phyloP scores from a whole-genome alignment of 768 basidiomycete species.

The Pleurotus salmoneostramineus region DNA sequence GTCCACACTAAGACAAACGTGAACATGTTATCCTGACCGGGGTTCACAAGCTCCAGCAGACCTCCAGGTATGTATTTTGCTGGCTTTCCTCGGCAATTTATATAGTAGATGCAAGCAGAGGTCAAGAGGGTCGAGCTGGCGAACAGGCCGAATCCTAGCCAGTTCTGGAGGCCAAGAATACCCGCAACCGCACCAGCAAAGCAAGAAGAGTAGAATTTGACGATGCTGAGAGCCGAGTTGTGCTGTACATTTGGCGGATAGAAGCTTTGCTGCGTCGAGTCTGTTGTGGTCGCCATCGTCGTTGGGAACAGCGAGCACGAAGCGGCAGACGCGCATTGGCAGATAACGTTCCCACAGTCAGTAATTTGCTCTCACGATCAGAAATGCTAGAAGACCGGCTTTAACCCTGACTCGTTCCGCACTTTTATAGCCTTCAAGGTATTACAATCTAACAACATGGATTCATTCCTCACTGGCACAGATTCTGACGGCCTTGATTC shows the following conservation, averaged over 20 bases:
- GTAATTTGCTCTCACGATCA: constrained; percentile 5
- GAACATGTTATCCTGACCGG: constrained; percentile 88
- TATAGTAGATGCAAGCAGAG: constrained; percentile 54
- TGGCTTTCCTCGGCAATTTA: constrained; percentile 72
- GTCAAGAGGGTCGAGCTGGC: constrained; percentile 62
- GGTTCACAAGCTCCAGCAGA: constrained; percentile 65
- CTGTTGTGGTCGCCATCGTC: constrained; percentile 44
- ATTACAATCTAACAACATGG: background rate
- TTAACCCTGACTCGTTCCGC: background rate
- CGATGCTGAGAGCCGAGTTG: constrained; percentile 56
- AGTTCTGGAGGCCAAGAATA: constrained; percentile 85
- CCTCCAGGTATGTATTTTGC: constrained; percentile 62
- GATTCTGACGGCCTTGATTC: constrained; percentile 22
- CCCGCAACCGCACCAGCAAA: constrained; percentile 88
- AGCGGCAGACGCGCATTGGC: too few species aligned
- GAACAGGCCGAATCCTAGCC: constrained; percentile 80
- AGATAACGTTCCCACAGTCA: too few species aligned
- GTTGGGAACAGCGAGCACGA: too few species aligned
- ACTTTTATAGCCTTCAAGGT: background rate
- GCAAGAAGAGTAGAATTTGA: constrained; percentile 81
- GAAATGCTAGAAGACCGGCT: constrained; percentile 11
- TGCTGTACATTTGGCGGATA: constrained; percentile 64
- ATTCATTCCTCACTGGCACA: background rate
- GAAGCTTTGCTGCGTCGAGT: constrained; percentile 54
- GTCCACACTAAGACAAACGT: constrained; percentile 95